Base-by-base conservation (phyloP, 2,329 filamentous ascomycete genomes). In the Fusarium sp. region DNA sequence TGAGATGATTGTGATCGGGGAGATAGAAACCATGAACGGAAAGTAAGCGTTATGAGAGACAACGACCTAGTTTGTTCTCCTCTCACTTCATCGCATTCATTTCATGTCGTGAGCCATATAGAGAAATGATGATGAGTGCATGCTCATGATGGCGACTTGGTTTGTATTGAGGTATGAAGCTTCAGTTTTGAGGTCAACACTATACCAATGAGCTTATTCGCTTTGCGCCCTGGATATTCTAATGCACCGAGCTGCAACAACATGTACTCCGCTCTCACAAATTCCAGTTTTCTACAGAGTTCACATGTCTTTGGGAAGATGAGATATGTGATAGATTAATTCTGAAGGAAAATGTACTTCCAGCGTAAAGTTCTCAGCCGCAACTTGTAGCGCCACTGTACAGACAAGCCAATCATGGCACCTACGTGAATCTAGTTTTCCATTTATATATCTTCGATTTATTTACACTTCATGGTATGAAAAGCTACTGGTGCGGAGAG, bases 401-500 rank as follows among this genome's bases (percentile, higher is more conserved):
- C 17, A 27, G 15, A 3, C 9, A 27, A 38, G 15, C 32, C 15
- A 37, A 18, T 5, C 7, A 10, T 7, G 12, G 4, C 8, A 14
- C 8, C 3, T 4, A 33, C 17, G 4, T 3, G 3, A 9, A 2
- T 35, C 7, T 6, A 14, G 35, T 26, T 50, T 30, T 15, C 13
- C 2, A 14, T 26, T 5, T 18, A 7, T 6, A 30, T 23, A 6
- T 3, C 23, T 35, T 35, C n/a, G 17, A 0, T 17, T 1, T 1
- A 32, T 6, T 32, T 17, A 20, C 45, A 32, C 27, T 38, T 40
- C 6, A 3, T 23, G 33, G 33, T 32, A n/a, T 52, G 17, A 52
- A 40, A 38, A 17, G 12, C n/a, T 27, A 27, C 4, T 12, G 2
- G 9, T 3, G 13, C 48, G n/a, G 9, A 12, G 48, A 9, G 26